These are phyloP conservation scores for Gynochthodes officinalis DNA, from an alignment of 257 asterid species.

Conservation along the genomic window DNA sequence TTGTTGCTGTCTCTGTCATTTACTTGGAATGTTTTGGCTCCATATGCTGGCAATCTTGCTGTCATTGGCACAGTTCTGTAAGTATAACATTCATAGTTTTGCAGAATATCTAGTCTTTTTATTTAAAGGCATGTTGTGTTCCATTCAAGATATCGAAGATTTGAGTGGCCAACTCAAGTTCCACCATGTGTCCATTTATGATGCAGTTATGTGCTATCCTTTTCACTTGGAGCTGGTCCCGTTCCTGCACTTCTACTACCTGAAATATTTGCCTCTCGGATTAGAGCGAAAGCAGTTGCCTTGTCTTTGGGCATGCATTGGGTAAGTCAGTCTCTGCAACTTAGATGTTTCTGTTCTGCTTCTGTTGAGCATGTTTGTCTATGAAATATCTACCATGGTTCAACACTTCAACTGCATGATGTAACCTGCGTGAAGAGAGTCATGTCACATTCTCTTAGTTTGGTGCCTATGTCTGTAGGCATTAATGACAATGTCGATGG, in stretches of 20 bases:
- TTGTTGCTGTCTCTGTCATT: constrained; percentile 75
- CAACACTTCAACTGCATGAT: background rate
- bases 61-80: constrained; percentile 87
- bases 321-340: constrained; percentile 75
- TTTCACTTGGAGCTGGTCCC: constrained; percentile 99
- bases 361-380: background rate
- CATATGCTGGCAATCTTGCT: constrained; percentile 78
- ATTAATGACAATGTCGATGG: background rate
- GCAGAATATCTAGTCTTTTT: no score
- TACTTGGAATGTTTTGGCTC: constrained; percentile 78
- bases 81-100: constrained; percentile 29
- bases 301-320: constrained; percentile 88
- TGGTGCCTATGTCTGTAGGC: background rate
- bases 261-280: constrained; percentile 79
- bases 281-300: constrained; percentile 96
- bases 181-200: background rate
- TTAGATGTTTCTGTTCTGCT: background rate
- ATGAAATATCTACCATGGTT: background rate
- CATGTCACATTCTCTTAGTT: background rate
- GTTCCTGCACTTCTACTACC: constrained; percentile 98
- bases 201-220: constrained; percentile 76
- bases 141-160: background rate
- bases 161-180: background rate
- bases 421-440: background rate
- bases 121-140: background rate